phyloP scores from a whole-genome alignment of 805 yeast genomes.

The Dipodascus albidus region DNA sequence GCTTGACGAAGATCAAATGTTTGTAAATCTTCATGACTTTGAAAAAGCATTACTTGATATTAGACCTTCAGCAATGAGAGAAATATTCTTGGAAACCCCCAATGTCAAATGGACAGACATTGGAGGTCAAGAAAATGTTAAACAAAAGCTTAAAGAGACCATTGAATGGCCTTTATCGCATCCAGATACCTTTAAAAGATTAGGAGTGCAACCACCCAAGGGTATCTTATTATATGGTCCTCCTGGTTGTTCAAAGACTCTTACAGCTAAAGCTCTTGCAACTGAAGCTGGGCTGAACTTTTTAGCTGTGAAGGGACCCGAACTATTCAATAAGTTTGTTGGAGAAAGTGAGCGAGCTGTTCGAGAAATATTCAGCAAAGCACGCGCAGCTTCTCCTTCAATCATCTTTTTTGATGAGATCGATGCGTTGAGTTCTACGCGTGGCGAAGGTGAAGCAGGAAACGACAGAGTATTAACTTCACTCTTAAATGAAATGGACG shows the following conservation, averaged over 20 bases:
- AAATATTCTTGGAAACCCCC: constrained; percentile 88
- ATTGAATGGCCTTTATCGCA: constrained; percentile 86
- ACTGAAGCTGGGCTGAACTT: constrained; percentile 92
- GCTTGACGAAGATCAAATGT: constrained; percentile 24
- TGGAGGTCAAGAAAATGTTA: constrained; percentile 85
- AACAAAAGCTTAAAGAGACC: constrained; percentile 74
- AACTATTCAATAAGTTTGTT: constrained; percentile 85
- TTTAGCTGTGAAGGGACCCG: constrained; percentile 95
- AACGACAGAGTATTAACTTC: constrained; percentile 84
- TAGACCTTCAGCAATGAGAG: constrained; percentile 95
- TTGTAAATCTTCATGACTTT: constrained; percentile 46
- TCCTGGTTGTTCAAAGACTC: constrained; percentile 94
- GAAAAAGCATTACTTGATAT: constrained; percentile 64
- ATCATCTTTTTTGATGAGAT: constrained; percentile 94
- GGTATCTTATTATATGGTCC: constrained; percentile 95
- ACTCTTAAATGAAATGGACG: constrained; percentile 88
- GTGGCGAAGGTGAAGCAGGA: constrained; percentile 45
- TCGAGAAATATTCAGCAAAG: constrained; percentile 87
- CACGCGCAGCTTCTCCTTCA: constrained; percentile 90
- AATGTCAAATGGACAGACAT: constrained; percentile 89
- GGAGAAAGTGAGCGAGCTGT: constrained; percentile 92
- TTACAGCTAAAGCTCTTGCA: constrained; percentile 91
- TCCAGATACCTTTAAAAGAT: constrained; percentile 55
- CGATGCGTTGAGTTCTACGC: constrained; percentile 77
- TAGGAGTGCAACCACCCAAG: constrained; percentile 85